Evolutionary conservation across 805 yeast species (phyloP), one percentile per base, ranked within the genome.

Genomic region (Ogataea trehaloabstinens): DNA sequence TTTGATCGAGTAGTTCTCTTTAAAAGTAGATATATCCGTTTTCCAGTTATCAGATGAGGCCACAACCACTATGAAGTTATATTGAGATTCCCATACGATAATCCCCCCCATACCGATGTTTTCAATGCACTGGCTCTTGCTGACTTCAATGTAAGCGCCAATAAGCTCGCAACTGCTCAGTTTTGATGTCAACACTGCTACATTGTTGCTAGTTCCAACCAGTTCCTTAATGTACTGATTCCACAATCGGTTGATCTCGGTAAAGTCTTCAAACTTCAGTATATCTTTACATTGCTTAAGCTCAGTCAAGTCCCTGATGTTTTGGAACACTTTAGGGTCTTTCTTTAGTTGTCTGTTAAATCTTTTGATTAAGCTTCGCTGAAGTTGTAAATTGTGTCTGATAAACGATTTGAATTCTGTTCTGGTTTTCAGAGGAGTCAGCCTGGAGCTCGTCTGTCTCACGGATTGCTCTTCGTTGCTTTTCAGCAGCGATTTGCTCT

Each of bases 31-130:
- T 1, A 57, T 38, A 24, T 52, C 46, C 3, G 45, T 37, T 40
- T 61, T 66, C 72, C 72, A 67, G 41, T 57, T 64, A 19, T 58
- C 60, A 7, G 53, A 52, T 31, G 73, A 55, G 3, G 73, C 73
- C 1, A 80, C 73, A 10, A 80, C 79, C 33, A 88, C 53, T 2
- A 86, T 71, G 53, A 86, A 82, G 43, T 75, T 73, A 48, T 79
- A 78, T 56, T 84, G 88, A 6, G 91, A 74, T 56, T 89, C 97
- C 84, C 93, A 85, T 2, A 86, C 64, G 2, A 89, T 85, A 4
- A 89, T 84, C 0, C 97, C 97, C 27, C 67, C 48, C 22, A 71
- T 51, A 0, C 93, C 95, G 6, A 82, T 68, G 39, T 76, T 54
- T 35, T 76, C 72, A 4, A 70, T 64, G 51, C 82, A 83, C 16